Evolutionary conservation across 2,329 filamentous ascomycete species (phyloP), one percentile per base, ranked within the genome.

Genomic region (Stemphylium lycopersici): DNA sequence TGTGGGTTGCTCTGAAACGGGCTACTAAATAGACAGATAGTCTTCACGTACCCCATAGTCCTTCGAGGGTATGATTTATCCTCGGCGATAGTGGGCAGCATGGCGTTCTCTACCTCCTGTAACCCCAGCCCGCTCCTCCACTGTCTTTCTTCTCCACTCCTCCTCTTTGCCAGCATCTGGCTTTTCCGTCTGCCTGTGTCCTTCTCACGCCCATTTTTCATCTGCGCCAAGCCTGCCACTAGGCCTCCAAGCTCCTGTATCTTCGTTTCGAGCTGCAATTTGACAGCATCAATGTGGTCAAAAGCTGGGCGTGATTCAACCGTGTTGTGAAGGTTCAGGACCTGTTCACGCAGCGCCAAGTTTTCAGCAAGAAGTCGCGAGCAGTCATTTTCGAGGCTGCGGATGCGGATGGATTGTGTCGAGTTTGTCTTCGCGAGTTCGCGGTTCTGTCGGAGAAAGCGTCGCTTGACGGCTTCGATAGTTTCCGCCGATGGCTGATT

Each of bases 361-460:
- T 95, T 95, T 64, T 95, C 90, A n/a, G 88, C 86, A 20, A 93
- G 80, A 60, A 93, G 83, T 43, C 87, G 85, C 36, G 88, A 86
- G 58, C 85, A 87, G 74, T 96, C 90, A 69, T 87, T 85, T 69
- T 93, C 90, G 54, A 95, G 82, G 59, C 82, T 85, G 56, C 90
- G 87, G 66, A 95, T 93, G 62, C 88, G 87, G 29, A 91, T 81
- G 29, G 89, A 90, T 73, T 93, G 89, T 45, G 84, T 83, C 20
- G 90, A 91, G 77, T 96, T 95, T 66, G 83, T 85, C 71, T 81
- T 82, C 54, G 90, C 90, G 60, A 95, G 88, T 68, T 95, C 90
- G 76, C 90, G 85, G 72, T 96, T 96, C 73, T 95, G 91, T 49
- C 90, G 85, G 67, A 93, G 80, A 70, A 93, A 91, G 71, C 89